phyloP scores from a whole-genome alignment of 805 yeast species.

The Candida chilensis region DNA sequence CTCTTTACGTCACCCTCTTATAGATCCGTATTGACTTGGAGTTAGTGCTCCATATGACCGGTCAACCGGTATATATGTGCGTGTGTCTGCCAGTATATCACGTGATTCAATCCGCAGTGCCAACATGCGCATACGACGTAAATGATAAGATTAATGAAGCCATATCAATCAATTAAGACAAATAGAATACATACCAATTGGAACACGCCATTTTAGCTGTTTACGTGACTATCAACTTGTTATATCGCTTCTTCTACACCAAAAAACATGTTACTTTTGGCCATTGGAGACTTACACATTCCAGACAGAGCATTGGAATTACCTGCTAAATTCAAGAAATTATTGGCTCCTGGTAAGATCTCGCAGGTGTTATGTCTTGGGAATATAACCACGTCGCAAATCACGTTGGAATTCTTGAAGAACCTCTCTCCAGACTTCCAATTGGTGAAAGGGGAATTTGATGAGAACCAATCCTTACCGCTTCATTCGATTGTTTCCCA shows the following conservation, averaged over 20 bases:
- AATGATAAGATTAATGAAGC: neutral
- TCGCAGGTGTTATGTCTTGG: conserved; percentile 82
- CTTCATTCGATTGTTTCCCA: conserved; percentile 53
- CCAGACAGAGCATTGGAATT: conserved; percentile 74
- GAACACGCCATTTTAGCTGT: neutral
- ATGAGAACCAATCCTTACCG: conserved; percentile 46
- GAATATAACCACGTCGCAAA: conserved; percentile 61
- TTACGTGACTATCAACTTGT: neutral
- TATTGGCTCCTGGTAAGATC: conserved; percentile 79
- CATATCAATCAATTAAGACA: neutral
- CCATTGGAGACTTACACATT: conserved; percentile 83
- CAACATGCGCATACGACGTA: neutral
- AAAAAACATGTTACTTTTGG: conserved; percentile 37
- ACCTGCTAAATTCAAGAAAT: conserved; percentile 58
- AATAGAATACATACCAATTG: neutral
- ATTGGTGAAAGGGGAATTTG: conserved; percentile 79
- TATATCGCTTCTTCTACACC: neutral
- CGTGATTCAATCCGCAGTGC: neutral
- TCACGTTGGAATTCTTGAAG: conserved; percentile 55
- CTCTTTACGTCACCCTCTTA: no score
- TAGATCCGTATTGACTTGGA: no score
- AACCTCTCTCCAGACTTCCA: conserved; percentile 65
- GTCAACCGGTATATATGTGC: neutral
- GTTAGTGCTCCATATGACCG: no score
- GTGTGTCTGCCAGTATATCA: neutral